Evolutionary conservation across 2,329 filamentous ascomycete genomes (phyloP), one percentile per base, ranked within the genome.

Genomic region (Verruconis gallopava): DNA sequence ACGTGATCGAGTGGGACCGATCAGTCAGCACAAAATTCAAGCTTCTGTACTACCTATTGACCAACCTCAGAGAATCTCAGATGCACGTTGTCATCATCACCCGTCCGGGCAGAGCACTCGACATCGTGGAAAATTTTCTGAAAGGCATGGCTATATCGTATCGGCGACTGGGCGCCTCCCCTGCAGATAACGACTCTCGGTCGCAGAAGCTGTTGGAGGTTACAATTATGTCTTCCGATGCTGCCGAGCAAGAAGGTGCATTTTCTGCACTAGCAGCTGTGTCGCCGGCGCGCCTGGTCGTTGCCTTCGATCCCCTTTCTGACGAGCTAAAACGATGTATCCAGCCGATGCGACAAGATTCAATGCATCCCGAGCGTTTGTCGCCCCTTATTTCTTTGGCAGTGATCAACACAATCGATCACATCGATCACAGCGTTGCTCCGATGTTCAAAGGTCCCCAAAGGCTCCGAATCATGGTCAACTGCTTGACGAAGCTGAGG

Each of bases 11-110:
- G 15, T 42, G 36, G 34, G 41, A 43, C 32, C 35, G 41, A n/a
- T 43, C 41, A 18, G 36, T 43, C 4, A 43, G 41, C 34, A 20
- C 33, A 12, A 43, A 43, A 28, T 43, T 43, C 41, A 37, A 43
- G n/a, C 33, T 43, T 20, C 36, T 43, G 11, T 25, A 33, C 18
- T 19, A 43, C 28, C 21, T 43, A 2, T 32, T 43, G 6, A 37
- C 25, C 6, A 35, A 20, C 22, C 25, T 43, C 9, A 30, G 36
- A 20, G 34, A 32, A 5, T 33, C 34, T 18, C 22, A 33, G 4
- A 19, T 43, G 4, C 41, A 43, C 21, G 17, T 43, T 14, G 35
- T 43, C 41, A 43, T 43, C 19, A 25, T 43, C 15, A 21, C 11
- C 3, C 21, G 36, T 11, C 41, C 33, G 11, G 36, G 36, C 12